phyloP scores from a whole-genome alignment of 768 basidiomycete species.

The Xerocomus brunneocitrinus region DNA sequence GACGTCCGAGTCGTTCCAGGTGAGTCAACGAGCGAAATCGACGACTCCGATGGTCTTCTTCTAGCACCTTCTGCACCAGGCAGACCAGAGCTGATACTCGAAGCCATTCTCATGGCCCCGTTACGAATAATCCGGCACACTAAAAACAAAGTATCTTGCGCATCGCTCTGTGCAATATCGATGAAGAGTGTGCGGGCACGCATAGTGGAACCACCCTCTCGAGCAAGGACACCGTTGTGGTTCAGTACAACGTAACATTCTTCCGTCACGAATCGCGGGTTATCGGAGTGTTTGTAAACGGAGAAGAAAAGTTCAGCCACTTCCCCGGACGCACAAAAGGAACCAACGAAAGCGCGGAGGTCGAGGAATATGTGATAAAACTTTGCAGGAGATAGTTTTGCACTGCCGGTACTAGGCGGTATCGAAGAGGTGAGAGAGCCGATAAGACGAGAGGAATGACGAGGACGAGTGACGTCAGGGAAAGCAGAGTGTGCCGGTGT shows the following conservation, averaged over 20 bases:
- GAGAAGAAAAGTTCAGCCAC: conserved; percentile 93
- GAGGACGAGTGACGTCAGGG: conserved; percentile 43
- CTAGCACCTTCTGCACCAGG: conserved; percentile 36
- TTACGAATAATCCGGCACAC: conserved; percentile 90
- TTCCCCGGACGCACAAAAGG: conserved; percentile 86
- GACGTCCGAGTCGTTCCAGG: conserved; percentile 16
- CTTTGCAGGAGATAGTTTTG: conserved; percentile 48
- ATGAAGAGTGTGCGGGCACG: conserved; percentile 84
- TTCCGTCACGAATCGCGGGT: conserved; percentile 82
- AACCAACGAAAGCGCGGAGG: conserved; percentile 87
- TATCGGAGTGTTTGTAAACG: conserved; percentile 77
- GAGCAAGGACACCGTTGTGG: conserved; percentile 84
- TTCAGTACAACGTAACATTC: conserved; percentile 89
- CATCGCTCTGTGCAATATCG: conserved; percentile 82
- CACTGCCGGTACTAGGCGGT: neutral
- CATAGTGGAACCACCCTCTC: conserved; percentile 55
- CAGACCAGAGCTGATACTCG: conserved; percentile 44
- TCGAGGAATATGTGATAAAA: conserved; percentile 92
- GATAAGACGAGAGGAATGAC: conserved; percentile 31
- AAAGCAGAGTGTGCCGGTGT: conserved; percentile 70
- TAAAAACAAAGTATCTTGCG: conserved; percentile 80
- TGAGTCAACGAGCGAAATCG: conserved; percentile 36
- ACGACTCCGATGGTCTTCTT: conserved; percentile 54
- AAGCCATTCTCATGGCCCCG: conserved; percentile 76
- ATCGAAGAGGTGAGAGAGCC: conserved; percentile 31